Evolutionary conservation across 305 asterid species (phyloP), one percentile per base, ranked within the genome.

Genomic region (Ruellia speciosa): DNA sequence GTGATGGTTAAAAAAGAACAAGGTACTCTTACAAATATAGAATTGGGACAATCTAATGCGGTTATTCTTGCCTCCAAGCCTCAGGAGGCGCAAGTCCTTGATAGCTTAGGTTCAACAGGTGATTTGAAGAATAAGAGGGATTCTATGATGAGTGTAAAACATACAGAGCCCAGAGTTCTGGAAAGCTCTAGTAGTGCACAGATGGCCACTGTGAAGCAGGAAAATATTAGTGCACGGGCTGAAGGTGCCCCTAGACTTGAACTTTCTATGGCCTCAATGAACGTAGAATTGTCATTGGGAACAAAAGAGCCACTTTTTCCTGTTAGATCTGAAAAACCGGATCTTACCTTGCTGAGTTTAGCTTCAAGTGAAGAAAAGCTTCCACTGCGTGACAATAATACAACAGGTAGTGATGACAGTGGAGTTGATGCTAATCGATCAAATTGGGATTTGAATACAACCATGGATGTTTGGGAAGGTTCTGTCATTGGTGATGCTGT

Each of bases 391-490:
- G 73, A 56, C 46, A 75, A 65, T 52, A 52, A 63, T 67, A 64
- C 28, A 34, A 51, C 43, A 12, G 65, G 60, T 34, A 56, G 54
- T 17, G 71, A 33, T 57, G 59, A 66, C 68, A 65, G 54, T 66
- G 60, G 28, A 20, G 70, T 41, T 9, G 58, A 52, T 65, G 54
- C 84, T 66, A 69, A 81, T 67, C 69, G 94, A 65, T 81, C 90
- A 18, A 81, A 75, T 59, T 90, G 95, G 97, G 96, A 90, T 77
- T 67, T 90, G 77, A 90, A 90, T 68, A 81, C 85, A 15, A 77
- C 81, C n/a, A 87, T 90, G 84, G 96, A 90, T 72, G 82, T 72
- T 12, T 90, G 96, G 96, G 94, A 75, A 62, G 76, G 81, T 51
- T 77, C 92, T 62, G 59, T 47, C 17, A 13, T n/a, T 58, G 52